A percentile compares a stretch with the other conserved stretches of the same genome.
Conservation (phyloP, 2,329 filamentous ascomycete species). For the Fusarium pseudocircinatum region DNA sequence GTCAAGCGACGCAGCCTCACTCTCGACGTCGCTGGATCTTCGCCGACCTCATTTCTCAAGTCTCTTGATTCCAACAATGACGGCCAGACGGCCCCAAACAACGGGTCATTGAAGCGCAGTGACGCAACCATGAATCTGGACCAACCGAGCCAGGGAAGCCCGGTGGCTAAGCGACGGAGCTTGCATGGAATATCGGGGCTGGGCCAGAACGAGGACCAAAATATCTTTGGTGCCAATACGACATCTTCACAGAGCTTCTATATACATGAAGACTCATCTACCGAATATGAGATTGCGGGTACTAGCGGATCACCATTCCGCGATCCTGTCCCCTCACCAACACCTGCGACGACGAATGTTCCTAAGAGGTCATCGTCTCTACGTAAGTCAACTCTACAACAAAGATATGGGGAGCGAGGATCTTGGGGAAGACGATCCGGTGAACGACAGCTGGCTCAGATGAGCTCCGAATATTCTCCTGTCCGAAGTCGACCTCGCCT, state of each 20-base stretch:
- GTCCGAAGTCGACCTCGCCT: conserved; percentile 74
- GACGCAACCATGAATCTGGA: conserved; percentile 91
- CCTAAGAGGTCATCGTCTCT: conserved; percentile 79
- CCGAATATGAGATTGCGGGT: conserved; percentile 65
- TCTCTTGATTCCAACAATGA: conserved; percentile 57
- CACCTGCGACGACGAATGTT: conserved; percentile 60
- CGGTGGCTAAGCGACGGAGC: conserved; percentile 90
- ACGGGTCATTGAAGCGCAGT: conserved; percentile 90
- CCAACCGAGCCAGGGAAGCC: conserved; percentile 79
- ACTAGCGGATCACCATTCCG: conserved; percentile 45
- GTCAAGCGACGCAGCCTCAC: conserved; percentile 68
- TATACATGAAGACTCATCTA: conserved; percentile 58
- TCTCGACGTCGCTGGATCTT: conserved; percentile 64
- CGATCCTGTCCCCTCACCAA: conserved; percentile 56
- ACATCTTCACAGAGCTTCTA: conserved; percentile 59
- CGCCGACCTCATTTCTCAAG: conserved; percentile 61
- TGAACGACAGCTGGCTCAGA: conserved; percentile 63
- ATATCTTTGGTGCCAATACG: conserved; percentile 75
- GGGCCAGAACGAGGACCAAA: conserved; percentile 67
- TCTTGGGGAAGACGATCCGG: conserved; percentile 70
- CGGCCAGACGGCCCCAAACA: conserved; percentile 49
- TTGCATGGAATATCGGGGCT: conserved; percentile 78
- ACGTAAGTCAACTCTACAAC: conserved; percentile 87
- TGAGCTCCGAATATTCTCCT: conserved; percentile 65
- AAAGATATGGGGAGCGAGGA: conserved; percentile 76